Evolutionary conservation across 2,329 filamentous ascomycete genomes (phyloP).

Genomic region (Venturiaceae sp.): DNA sequence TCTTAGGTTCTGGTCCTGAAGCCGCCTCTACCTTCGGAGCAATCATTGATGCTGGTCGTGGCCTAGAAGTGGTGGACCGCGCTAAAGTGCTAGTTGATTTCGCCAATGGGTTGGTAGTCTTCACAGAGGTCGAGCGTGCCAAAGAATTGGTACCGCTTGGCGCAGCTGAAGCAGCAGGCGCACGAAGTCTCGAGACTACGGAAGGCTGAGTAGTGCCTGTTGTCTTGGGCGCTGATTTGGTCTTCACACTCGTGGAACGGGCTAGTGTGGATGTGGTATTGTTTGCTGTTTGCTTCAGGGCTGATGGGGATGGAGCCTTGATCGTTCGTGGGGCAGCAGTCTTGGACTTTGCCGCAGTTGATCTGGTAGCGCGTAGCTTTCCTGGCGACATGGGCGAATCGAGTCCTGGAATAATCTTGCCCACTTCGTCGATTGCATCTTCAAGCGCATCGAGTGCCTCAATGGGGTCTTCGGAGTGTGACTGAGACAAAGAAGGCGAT

Average conservation of each 20-base stretch:
- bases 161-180: not conserved
- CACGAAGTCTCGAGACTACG: not conserved
- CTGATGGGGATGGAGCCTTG: not conserved
- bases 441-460: constrained; percentile 42
- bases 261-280: not conserved
- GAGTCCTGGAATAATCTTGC: constrained; percentile 11
- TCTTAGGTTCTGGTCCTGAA: constrained; percentile 12
- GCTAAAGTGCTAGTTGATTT: not conserved
- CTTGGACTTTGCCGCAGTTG: not conserved
- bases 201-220: not conserved
- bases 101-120: not conserved
- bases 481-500: not conserved
- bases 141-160: not conserved
- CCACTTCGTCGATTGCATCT: constrained; percentile 40
- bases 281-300: not conserved
- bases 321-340: not conserved
- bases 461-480: constrained; percentile 33
- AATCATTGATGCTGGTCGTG: constrained; percentile 9
- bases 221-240: not conserved
- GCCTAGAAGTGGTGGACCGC: constrained; percentile 6
- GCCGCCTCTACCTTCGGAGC: constrained; percentile 11
- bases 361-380: not conserved
- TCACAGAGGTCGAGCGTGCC: not conserved
- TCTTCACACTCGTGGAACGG: not conserved
- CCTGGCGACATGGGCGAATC: not conserved